Evolutionary conservation across 108 stramenopile species (phyloP), one percentile per base, ranked within the genome.

Genomic region (Nitzschia sp.): DNA sequence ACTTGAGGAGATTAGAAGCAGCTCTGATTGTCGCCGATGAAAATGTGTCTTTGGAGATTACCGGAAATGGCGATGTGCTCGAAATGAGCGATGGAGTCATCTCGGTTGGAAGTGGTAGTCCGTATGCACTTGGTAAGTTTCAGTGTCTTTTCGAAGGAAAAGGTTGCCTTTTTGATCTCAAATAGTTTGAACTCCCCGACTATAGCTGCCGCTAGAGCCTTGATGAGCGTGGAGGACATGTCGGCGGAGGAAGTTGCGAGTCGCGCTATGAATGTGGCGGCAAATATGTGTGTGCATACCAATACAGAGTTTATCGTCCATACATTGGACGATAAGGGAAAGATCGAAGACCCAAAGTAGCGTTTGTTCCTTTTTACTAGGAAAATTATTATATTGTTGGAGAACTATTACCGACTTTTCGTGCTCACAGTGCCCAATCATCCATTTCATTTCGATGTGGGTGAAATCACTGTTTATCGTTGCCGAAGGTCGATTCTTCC

Each of bases 1-100:
- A 98, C 72, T 81, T 99, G 74, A 75, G 97, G 46, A 77, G 95
- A 26, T 76, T 99, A 56, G 98, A 98, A 81, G 97, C 97, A 3
- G 76, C 84, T 46, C 59, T 97, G 56, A 78, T 98, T 36, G 96
- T 97, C 34, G 93, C 94, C 1, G 96, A 98, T 82, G 84, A 80
- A 35, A 82, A 78, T 31, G 80, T 80, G 6, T 85, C 86, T 2
- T 85, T 97, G 65, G 96, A 98, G 72, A 79, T 99, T 54, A 98
- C 95, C 15, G 98, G 98, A 13, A 96, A 96, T 71, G 98, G 98
- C 2, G 98, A 99, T 72, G 98, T 99, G 2, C 76, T 99, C 71
- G 96, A 96, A 61, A 93, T 95, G 66, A 81, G 80, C 51, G 96
- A 97, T 71, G 97, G 97, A 24, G 86, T 98, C 21, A 75, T 98